Conservation (phyloP, 768 basidiomycete genomes). For the Tulasnella sp. region DNA sequence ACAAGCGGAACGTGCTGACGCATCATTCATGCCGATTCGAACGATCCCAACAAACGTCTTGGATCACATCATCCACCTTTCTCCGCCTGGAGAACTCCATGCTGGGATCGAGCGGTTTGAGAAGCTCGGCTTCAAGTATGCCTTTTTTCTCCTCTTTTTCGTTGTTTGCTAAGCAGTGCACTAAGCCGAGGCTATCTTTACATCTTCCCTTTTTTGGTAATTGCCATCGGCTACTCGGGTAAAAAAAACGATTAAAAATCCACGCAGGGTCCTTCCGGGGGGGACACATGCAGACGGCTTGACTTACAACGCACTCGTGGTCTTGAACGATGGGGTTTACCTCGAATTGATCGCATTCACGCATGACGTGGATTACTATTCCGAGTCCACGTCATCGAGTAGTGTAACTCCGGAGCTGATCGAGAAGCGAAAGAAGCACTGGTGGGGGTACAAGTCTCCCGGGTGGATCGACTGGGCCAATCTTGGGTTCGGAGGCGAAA, state of each 20-base stretch:
- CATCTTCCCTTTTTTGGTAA: neutral
- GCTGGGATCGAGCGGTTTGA: slow-evolving; percentile 46
- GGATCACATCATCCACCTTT: slow-evolving; percentile 69
- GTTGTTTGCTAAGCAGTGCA: no score
- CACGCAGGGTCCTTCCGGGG: slow-evolving; percentile 53
- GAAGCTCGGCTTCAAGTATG: slow-evolving; percentile 60
- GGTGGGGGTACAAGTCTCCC: slow-evolving; percentile 47
- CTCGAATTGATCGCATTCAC: slow-evolving; percentile 65
- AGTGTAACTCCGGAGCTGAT: slow-evolving; percentile 36
- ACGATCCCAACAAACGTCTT: slow-evolving; percentile 37
- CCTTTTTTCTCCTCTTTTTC: neutral
- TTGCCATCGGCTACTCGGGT: neutral
- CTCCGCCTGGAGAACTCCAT: slow-evolving; percentile 51
- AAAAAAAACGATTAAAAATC: neutral
- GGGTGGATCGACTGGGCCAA: slow-evolving; percentile 67
- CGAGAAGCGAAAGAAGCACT: slow-evolving; percentile 38
- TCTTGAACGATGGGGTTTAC: slow-evolving; percentile 52
- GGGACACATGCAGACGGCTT: slow-evolving; percentile 58
- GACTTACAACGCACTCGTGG: slow-evolving; percentile 58
- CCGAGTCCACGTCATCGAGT: neutral
- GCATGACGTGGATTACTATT: slow-evolving; percentile 41
- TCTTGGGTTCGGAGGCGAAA: slow-evolving; percentile 39
- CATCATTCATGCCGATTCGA: neutral
- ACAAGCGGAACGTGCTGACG: neutral
- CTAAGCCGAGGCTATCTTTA: no score